Conservation (phyloP, 2,329 filamentous ascomycete species). For the Nemania serpens region DNA sequence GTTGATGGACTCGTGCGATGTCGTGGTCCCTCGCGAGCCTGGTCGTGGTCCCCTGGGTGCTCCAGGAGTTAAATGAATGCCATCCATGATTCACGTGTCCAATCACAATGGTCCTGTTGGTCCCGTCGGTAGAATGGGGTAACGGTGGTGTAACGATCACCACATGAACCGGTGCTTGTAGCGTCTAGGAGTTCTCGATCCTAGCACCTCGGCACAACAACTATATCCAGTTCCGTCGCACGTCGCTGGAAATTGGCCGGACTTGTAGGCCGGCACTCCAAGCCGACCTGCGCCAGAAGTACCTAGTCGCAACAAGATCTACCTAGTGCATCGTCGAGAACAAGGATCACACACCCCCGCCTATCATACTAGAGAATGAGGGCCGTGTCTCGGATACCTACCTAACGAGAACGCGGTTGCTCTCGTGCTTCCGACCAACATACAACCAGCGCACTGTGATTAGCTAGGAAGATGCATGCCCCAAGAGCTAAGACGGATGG, state of each 20-base stretch:
- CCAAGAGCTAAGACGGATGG: not conserved
- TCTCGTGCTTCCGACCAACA: not conserved
- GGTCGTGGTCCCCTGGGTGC: constrained; percentile 9
- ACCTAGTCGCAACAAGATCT: not conserved
- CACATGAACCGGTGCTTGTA: not conserved
- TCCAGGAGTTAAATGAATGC: constrained; percentile 31
- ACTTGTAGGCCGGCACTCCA: not conserved
- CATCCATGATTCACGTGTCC: constrained; percentile 14
- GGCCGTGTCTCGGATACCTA: not conserved
- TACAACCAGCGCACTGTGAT: not conserved
- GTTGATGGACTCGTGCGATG: constrained; percentile 21
- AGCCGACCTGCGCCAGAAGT: not conserved
- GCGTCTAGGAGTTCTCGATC: not conserved
- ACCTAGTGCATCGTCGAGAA: not conserved
- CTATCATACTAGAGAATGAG: not conserved
- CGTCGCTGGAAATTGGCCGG: not conserved
- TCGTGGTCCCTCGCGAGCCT: constrained; percentile 21
- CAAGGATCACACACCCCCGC: not conserved
- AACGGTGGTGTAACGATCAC: not conserved
- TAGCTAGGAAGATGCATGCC: not conserved
- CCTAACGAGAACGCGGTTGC: not conserved
- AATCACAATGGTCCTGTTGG: not conserved
- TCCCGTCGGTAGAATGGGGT: not conserved
- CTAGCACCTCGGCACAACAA: not conserved
- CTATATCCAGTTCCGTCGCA: constrained; percentile 1